phyloP scores from a whole-genome alignment of 257 asterid species.

The Solanum sitiens region DNA sequence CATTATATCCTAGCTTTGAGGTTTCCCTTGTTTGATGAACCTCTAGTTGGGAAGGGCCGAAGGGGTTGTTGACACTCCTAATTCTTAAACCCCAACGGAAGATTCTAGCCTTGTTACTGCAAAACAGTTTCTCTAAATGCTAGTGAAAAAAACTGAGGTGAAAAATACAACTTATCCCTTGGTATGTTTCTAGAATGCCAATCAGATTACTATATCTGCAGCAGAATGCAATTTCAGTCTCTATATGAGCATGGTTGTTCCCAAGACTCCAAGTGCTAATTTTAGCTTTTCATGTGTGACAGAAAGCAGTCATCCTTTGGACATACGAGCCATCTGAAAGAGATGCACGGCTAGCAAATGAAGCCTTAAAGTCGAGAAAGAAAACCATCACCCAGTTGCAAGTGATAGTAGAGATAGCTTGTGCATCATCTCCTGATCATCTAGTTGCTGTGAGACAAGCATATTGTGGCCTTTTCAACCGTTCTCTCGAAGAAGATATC shows the following conservation, averaged over 20 bases:
- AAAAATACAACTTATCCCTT: background rate
- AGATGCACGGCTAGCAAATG: slow-evolving; percentile 70
- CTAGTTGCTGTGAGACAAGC: slow-evolving; percentile 51
- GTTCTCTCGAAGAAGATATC: slow-evolving; percentile 76
- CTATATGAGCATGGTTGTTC: background rate
- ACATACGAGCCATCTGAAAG: slow-evolving; percentile 66
- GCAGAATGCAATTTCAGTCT: background rate
- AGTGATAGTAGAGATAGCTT: slow-evolving; percentile 70
- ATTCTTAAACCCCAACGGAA: background rate
- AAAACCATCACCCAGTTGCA: slow-evolving; percentile 41
- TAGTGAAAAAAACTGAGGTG: background rate
- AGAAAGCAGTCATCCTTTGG: slow-evolving; percentile 74
- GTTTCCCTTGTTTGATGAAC: background rate
- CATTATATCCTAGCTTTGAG: background rate
- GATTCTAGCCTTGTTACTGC: background rate
- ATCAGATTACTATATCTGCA: background rate
- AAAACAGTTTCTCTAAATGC: background rate
- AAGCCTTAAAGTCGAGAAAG: slow-evolving; percentile 40
- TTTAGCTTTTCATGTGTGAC: background rate
- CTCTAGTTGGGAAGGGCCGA: background rate
- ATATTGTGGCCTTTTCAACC: slow-evolving; percentile 46
- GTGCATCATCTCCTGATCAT: slow-evolving; percentile 68
- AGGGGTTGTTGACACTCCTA: background rate
- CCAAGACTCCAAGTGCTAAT: background rate
- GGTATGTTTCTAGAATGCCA: background rate